Evolutionary conservation across 1,284 basidiomycete species (phyloP).

Genomic region (Heterobasidion irregulare): DNA sequence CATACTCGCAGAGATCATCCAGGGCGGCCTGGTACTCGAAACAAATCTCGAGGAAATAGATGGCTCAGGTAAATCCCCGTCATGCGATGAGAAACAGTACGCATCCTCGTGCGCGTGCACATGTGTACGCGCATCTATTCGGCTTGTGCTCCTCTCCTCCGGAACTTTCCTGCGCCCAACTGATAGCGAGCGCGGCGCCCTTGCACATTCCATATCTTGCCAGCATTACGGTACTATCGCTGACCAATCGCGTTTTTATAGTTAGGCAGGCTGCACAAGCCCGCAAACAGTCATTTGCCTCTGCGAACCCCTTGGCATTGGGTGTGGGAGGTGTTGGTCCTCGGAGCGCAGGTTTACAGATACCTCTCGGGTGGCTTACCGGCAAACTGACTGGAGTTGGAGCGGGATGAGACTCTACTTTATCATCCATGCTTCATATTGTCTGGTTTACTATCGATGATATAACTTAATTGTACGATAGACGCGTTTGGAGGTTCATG

Average conservation of each 20-base stretch:
- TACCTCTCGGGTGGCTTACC: conserved; percentile 76
- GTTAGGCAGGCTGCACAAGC: conserved; percentile 61
- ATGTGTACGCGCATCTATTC: neutral
- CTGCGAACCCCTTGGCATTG: conserved; percentile 70
- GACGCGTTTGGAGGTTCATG: too few relatives aligned
- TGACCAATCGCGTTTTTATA: conserved; percentile 20
- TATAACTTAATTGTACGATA: too few relatives aligned
- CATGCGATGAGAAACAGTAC: neutral
- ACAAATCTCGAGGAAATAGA: conserved; percentile 94
- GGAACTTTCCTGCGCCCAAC: neutral
- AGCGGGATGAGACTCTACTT: conserved; percentile 26
- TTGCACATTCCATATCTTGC: neutral
- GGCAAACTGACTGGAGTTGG: conserved; percentile 59
- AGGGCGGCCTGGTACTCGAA: conserved; percentile 96
- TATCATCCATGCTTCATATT: too few relatives aligned
- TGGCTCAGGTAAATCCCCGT: conserved; percentile 41
- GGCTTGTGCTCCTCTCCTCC: neutral
- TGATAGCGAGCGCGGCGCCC: neutral
- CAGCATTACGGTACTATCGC: neutral
- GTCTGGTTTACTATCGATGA: too few relatives aligned
- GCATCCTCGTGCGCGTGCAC: neutral
- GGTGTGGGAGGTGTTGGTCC: conserved; percentile 53
- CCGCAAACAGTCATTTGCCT: conserved; percentile 66
- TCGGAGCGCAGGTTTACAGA: conserved; percentile 53
- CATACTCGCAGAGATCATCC: conserved; percentile 91